Evolutionary conservation across 2,329 filamentous ascomycete species (phyloP), one percentile per base, ranked within the genome.

Genomic region (Lomentospora prolificans): DNA sequence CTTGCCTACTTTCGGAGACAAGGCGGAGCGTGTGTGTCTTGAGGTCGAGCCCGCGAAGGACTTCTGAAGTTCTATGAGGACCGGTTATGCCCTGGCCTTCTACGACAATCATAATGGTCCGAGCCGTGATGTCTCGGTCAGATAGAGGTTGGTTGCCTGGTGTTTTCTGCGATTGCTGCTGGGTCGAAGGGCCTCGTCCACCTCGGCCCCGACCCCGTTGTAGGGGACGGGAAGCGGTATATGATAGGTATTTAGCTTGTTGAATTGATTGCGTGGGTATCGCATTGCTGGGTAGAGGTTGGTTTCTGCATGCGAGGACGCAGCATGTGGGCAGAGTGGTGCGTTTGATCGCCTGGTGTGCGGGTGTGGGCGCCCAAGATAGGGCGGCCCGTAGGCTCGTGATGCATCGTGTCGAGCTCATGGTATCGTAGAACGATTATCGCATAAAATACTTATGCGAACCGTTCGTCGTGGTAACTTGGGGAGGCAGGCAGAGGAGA

Each of bases 331-430:
- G 41, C 14, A 27, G 25, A 3, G 53, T 2, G 5, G 41, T n/a
- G 8, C 24, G 27, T 6, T 31, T 10, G 5, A 48, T 33, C 14
- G 50, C 27, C 25, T 39, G 10, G 50, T 30, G 22, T 6, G 51
- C 22, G 28, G 25, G 46, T 48, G 31, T n/a, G 19, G 53, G 77
- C 51, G 78, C 72, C 55, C 71, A 68, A 50, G 73, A 70, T 4
- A 81, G 71, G 58, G 75, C 74, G 33, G 67, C 61, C n/a, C 72
- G 70, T 53, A 75, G 70, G 60, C 70, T 73, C 64, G 72, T 72
- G 44, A 75, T 60, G 58, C 72, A 76, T 55, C 61, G 57, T 24
- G 67, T 57, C 8, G 30, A 27, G 27, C n/a, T 50, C 53, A 57
- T 50, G n/a, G 39, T 51, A n/a, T 27, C 57, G 5, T 48, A 25